Percentiles rank a stretch among this genome's conserved stretches.
Conservation (phyloP, 441 rosid genomes). For the Hura crepitans region DNA sequence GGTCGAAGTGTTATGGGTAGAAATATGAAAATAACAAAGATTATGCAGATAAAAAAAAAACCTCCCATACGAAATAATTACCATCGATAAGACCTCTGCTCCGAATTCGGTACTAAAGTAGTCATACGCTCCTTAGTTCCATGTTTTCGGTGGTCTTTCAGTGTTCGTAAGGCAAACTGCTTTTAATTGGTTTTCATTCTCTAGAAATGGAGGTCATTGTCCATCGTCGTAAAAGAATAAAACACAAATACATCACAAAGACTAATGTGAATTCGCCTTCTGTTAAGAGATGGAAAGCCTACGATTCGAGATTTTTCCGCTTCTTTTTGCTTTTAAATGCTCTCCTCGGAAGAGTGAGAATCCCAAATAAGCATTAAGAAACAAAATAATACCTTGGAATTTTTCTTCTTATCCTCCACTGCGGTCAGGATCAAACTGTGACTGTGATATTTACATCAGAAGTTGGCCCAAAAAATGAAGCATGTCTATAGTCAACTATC, state of each 20-base stretch:
- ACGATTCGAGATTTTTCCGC: constrained; percentile 9
- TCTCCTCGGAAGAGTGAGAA: constrained; percentile 8
- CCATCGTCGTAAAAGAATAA: neutral
- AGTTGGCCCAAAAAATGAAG: neutral
- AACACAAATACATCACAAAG: neutral
- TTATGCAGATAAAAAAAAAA: no score
- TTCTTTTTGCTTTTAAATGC: constrained; percentile 23
- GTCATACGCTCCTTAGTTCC: no score
- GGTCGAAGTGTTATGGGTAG: no score
- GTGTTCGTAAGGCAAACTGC: no score
- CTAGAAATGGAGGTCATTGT: no score
- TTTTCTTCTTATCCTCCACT: constrained; percentile 26
- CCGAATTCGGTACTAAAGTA: no score
- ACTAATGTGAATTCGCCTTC: neutral
- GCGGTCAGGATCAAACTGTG: constrained; percentile 31
- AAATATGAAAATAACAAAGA: no score
- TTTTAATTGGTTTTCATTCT: no score
- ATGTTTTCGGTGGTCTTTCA: no score
- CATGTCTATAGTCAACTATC: constrained; percentile 11
- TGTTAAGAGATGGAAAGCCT: neutral
- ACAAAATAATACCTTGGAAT: neutral
- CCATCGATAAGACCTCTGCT: no score
- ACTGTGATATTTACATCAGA: constrained; percentile 45
- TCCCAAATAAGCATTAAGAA: constrained; percentile 16
- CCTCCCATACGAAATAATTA: no score